Evolutionary conservation across 1,284 basidiomycete genomes (phyloP), one percentile per base, ranked within the genome.

Genomic region (Wolfiporia cocos): DNA sequence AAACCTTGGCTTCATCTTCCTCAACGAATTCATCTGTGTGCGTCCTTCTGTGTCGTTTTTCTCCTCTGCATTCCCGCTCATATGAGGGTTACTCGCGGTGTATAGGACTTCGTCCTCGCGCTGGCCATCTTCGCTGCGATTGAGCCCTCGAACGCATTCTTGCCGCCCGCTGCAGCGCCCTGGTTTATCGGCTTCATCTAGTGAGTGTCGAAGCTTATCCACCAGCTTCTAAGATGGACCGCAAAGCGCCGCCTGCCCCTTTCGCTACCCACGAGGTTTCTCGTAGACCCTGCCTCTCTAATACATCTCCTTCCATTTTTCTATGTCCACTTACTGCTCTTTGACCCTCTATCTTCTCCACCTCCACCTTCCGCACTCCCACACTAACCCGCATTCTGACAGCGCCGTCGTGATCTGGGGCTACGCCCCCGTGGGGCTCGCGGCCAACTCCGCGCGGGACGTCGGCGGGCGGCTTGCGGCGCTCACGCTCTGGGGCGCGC

Each of bases 1-100:
- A 37, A 72, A 73, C 37, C 61, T 85, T n/a, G 65, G 67, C 17
- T 66, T 70, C 21, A 71, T 69, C 21, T 75, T 82, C 53, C 56
- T 85, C 41, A 85, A 82, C 55, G 83, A 86, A 48, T 81, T 83
- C 49, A 64, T 81, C 34, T 72, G 68, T 37, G 81, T 84, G 55
- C 52, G 74, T 58, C 29, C n/a, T 30, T 19, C 18, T 23, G 17
- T 22, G 7, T 17, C 28, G 39, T 29, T n/a, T 23, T 1, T 34
- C 4, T 17, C 21, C 6, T 34, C n/a, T 29, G n/a, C 15, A 26
- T 28, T 28, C 26, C 26, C 26, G 21, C 28, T 48, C 46, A 44
- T 48, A 11, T 15, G 37, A 15, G 18, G 39, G 17, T 26, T 31
- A 17, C 29, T 24, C 14, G 10, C 12, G n/a, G 15, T 10, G 17